phyloP scores from a whole-genome alignment of 2,329 filamentous ascomycete genomes.

The Zasmidium cellare region DNA sequence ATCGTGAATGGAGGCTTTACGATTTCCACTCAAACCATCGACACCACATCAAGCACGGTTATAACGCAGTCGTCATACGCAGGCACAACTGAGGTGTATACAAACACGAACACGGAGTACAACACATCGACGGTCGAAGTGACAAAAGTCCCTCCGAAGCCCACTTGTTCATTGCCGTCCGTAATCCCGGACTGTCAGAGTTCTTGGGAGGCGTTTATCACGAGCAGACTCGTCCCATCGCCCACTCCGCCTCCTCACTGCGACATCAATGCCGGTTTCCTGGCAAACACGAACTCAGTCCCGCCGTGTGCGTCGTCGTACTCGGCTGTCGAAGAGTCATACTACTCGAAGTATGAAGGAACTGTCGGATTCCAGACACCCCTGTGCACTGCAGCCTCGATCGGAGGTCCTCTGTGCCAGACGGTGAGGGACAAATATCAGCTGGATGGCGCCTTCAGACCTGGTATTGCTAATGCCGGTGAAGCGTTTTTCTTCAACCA shows the following conservation, averaged over 20 bases:
- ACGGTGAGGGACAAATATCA: conserved; percentile 9
- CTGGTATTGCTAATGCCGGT: not conserved
- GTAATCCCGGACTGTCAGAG: conserved; percentile 13
- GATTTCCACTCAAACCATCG: conserved; percentile 1
- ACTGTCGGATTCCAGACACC: not conserved
- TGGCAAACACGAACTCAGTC: not conserved
- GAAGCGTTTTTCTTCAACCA: conserved; percentile 7
- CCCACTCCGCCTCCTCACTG: conserved; percentile 19
- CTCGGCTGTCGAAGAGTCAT: not conserved
- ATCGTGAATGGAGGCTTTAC: conserved; percentile 7
- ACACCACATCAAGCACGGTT: not conserved
- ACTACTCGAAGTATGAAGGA: conserved; percentile 1
- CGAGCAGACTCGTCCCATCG: conserved; percentile 7
- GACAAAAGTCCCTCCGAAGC: conserved; percentile 6
- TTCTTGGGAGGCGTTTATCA: conserved; percentile 11
- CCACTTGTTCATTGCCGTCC: conserved; percentile 12
- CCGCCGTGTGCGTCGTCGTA: conserved; percentile 9
- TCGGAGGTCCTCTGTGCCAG: conserved; percentile 12
- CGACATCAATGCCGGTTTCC: conserved; percentile 7
- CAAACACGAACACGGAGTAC: not conserved
- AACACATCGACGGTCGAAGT: not conserved
- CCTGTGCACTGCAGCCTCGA: conserved; percentile 15
- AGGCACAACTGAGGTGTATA: not conserved
- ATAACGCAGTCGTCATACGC: not conserved
- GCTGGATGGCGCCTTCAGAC: not conserved